Evolutionary conservation across 331 rosid genomes (phyloP), one percentile per base, ranked within the genome.

Genomic region (Saraca asoca): DNA sequence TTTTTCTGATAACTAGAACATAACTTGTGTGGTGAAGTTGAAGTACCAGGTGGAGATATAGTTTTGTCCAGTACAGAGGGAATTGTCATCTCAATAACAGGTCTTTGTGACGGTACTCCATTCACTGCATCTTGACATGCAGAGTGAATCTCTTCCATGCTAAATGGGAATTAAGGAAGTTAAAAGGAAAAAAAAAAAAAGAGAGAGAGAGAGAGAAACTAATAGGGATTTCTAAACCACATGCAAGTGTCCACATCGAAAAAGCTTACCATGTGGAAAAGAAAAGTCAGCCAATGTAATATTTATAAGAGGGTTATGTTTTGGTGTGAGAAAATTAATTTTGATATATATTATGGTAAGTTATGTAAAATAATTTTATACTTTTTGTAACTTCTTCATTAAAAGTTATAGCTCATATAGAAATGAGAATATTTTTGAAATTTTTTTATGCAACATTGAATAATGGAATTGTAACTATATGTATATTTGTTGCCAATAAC

Each of bases 61-160:
- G 95, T 90, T 63, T 81, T 79, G 86, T 93, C 98, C 29, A 93
- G 80, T 56, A 66, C 75, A n/a, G 98, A 93, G 58, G 98, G 98
- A 75, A 93, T 90, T 56, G 98, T 83, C 97, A 93, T 93, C 85
- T 93, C 98, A 44, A 90, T 84, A 63, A 93, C 58, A 0, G 91
- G 98, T 69, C 96, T 85, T 64, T 72, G 70, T 11, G 98, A 93
- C 24, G 98, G 97, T 64, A 86, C 56, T 71, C 97, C 96, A 74
- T 86, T 90, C 50, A 43, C 80, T 38, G 97, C 82, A 79, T 93
- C 98, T 79, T 78, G 90, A 81, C 81, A 86, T 38, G 97, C 98
- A 17, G 79, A 72, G 67, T 93, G 87, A 81, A 93, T 83, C 82
- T 87, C 95, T 51, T 93, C 95, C 98, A 90, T 90, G 72, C 98